These are phyloP conservation scores for Danielia reshetovae DNA, from an alignment of 805 yeast genomes.

Conservation along the genomic window DNA sequence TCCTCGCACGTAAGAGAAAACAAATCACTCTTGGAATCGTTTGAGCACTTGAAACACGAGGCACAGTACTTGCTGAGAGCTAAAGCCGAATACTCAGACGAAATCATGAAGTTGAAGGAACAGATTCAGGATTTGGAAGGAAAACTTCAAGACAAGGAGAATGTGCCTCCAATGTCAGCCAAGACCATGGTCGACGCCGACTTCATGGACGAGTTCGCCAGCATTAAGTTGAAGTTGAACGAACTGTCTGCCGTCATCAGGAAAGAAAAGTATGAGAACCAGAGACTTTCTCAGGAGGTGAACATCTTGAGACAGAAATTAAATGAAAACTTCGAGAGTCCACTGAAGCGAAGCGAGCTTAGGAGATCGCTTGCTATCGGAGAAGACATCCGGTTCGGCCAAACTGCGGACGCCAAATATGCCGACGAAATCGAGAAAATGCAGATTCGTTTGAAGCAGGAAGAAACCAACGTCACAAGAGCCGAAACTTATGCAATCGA, in stretches of 20 bases:
- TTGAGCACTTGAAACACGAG: conserved; percentile 22
- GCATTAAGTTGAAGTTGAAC: conserved; percentile 47
- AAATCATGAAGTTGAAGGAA: conserved; percentile 22
- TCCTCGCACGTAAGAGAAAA: conserved; percentile 5
- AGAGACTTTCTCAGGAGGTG: conserved; percentile 51
- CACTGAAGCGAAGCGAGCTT: conserved; percentile 16
- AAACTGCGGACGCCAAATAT: conserved; percentile 10
- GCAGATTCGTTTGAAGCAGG: conserved; percentile 47
- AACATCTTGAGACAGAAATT: conserved; percentile 49
- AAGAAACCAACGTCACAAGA: conserved; percentile 46
- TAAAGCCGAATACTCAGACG: conserved; percentile 25
- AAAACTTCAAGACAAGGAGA: conserved; percentile 30
- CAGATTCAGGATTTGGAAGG: conserved; percentile 20
- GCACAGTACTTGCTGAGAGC: conserved; percentile 17
- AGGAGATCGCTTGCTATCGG: conserved; percentile 34
- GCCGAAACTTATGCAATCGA: conserved; percentile 49
- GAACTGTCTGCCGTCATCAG: conserved; percentile 48
- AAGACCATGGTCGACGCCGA: conserved; percentile 24
- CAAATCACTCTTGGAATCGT: conserved; percentile 3
- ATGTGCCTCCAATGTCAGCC: conserved; percentile 24
- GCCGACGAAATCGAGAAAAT: conserved; percentile 46
- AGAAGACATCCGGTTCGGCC: conserved; percentile 21
- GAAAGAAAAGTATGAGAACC: conserved; percentile 43
- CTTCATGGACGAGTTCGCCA: conserved; percentile 43
- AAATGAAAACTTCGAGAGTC: conserved; percentile 15